Evolutionary conservation across 352 stramenopile species (phyloP).

Genomic region (Stephanocyclus meneghinianus): DNA sequence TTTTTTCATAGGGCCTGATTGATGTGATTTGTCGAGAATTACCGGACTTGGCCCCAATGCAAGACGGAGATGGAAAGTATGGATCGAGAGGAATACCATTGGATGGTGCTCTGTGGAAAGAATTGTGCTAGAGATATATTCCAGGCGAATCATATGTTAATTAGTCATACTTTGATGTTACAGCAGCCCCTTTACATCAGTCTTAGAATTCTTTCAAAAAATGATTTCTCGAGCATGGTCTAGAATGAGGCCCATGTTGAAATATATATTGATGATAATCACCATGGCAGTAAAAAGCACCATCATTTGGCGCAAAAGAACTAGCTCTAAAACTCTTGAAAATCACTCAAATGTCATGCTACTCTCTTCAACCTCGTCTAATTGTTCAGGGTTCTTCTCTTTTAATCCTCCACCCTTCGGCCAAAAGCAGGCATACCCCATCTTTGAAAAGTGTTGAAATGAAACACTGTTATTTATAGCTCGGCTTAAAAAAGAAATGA

Average conservation of each 20-base stretch:
- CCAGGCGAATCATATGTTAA: too few species aligned
- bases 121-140: too few species aligned
- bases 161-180: too few species aligned
- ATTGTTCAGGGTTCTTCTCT: neutral
- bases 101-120: constrained; percentile 39
- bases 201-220: too few species aligned
- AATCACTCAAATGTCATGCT: neutral
- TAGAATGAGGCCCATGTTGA: too few species aligned
- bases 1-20: constrained; percentile 60
- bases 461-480: neutral
- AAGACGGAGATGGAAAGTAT: constrained; percentile 51
- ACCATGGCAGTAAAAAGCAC: neutral
- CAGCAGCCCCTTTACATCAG: too few species aligned
- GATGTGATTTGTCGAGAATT: constrained; percentile 46
- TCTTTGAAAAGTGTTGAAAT: neutral
- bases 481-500: constrained; percentile 34
- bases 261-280: neutral
- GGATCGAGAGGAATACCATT: constrained; percentile 38
- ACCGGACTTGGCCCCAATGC: constrained; percentile 56
- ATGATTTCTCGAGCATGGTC: too few species aligned
- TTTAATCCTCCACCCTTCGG: constrained; percentile 62
- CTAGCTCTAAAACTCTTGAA: neutral
- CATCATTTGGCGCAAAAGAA: too few species aligned
- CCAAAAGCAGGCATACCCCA: constrained; percentile 77
- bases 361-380: neutral